Evolutionary conservation across 768 basidiomycete genomes (phyloP).

Genomic region (Epithele typhae): DNA sequence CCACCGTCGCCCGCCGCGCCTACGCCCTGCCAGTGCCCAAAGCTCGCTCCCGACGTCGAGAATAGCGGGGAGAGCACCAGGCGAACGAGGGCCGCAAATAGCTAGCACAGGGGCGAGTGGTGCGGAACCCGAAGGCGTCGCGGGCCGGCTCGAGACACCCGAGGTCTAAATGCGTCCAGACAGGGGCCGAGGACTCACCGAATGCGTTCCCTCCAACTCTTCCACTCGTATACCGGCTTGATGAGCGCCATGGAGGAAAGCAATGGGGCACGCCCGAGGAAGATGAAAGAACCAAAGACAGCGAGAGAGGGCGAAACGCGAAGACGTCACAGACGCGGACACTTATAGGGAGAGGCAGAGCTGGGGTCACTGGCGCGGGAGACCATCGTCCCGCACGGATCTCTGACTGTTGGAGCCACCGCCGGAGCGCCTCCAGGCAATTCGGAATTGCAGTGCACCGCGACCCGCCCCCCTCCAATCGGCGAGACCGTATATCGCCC

Average conservation of each 20-base stretch:
- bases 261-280: background rate
- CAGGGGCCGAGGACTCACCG: constrained; percentile 25
- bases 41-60: too few species aligned
- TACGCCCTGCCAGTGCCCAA: too few species aligned
- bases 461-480: constrained; percentile 11
- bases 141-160: too few species aligned
- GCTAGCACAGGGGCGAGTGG: too few species aligned
- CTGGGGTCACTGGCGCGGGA: background rate
- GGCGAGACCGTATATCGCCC: constrained; percentile 4
- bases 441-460: constrained; percentile 17
- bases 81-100: too few species aligned
- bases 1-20: too few species aligned
- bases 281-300: background rate
- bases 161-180: too few species aligned
- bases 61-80: too few species aligned
- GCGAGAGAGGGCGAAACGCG: background rate
- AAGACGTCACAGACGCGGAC: background rate
- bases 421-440: constrained; percentile 11
- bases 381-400: constrained; percentile 2
- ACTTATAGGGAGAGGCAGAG: constrained; percentile 2
- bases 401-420: constrained; percentile 5
- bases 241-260: constrained; percentile 15
- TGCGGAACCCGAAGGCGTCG: too few species aligned
- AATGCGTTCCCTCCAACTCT: constrained; percentile 34
- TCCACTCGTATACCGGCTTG: constrained; percentile 23